phyloP scores from a whole-genome alignment of 2,329 filamentous ascomycete genomes.

The Ascochyta viciae-villosae region DNA sequence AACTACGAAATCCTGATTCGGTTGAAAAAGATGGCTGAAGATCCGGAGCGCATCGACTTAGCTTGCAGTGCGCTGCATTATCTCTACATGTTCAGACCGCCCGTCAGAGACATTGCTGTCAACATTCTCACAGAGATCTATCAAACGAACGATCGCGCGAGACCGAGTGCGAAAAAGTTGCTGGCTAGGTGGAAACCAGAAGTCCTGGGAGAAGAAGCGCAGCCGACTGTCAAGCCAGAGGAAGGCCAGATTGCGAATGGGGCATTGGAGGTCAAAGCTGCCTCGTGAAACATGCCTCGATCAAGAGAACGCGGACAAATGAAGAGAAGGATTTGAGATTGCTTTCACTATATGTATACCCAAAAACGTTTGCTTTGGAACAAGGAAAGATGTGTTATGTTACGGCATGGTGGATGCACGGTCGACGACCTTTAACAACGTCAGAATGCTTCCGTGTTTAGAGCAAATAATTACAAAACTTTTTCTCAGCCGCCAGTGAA shows the following conservation, averaged over 20 bases:
- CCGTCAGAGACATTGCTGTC: slow-evolving; percentile 63
- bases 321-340: neutral
- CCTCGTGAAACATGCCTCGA: slow-evolving; percentile 11
- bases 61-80: slow-evolving; percentile 65
- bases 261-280: slow-evolving; percentile 38
- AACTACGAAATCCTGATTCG: slow-evolving; percentile 74
- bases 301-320: neutral
- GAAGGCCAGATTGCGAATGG: slow-evolving; percentile 32
- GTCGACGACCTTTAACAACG: neutral
- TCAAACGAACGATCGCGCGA: slow-evolving; percentile 55
- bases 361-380: neutral
- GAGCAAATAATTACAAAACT: neutral
- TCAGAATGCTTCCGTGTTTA: neutral
- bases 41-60: slow-evolving; percentile 68
- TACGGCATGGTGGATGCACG: neutral
- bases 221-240: slow-evolving; percentile 33
- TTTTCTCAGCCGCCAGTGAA: neutral
- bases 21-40: slow-evolving; percentile 69
- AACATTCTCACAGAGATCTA: slow-evolving; percentile 67
- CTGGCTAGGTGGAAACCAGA: slow-evolving; percentile 63
- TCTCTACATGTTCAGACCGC: slow-evolving; percentile 59
- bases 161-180: slow-evolving; percentile 59
- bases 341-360: slow-evolving; percentile 11
- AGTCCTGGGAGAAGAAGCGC: slow-evolving; percentile 43
- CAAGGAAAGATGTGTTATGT: neutral